Conservation (phyloP, 176 grass and related monocot species). For the Olyra latifolia region DNA sequence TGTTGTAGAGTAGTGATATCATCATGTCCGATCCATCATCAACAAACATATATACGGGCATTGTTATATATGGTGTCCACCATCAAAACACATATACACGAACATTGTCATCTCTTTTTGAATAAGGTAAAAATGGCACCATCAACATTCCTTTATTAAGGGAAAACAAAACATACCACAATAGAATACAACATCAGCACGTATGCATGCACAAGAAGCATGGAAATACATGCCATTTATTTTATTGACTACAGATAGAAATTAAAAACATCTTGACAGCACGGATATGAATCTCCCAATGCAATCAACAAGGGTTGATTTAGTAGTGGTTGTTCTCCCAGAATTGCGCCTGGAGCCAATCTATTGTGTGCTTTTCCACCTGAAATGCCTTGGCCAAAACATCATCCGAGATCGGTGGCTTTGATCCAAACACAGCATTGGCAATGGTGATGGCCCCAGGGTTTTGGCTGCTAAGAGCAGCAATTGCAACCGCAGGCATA, state of each 20-base stretch:
- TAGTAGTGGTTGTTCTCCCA: neutral
- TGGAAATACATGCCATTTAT: neutral
- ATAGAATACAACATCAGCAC: neutral
- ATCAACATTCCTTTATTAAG: neutral
- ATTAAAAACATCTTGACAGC: too few relatives aligned
- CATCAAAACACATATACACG: too few relatives aligned
- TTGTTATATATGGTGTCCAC: too few relatives aligned
- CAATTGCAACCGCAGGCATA: neutral
- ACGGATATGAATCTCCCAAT: too few relatives aligned
- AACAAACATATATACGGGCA: too few relatives aligned
- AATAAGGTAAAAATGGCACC: too few relatives aligned
- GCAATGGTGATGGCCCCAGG: slow-evolving; percentile 2
- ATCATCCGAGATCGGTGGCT: neutral
- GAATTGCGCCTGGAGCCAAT: neutral
- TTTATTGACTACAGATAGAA: too few relatives aligned
- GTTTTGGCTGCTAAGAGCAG: neutral
- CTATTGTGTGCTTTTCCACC: neutral
- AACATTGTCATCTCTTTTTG: too few relatives aligned
- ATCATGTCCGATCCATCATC: too few relatives aligned
- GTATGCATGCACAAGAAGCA: neutral
- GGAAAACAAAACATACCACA: neutral
- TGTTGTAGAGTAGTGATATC: too few relatives aligned
- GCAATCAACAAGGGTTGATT: neutral
- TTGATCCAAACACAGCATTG: neutral
- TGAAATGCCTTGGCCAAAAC: slow-evolving; percentile 9